A percentile compares a stretch with the other conserved stretches of the same genome.
Conservation (phyloP, 805 yeast species). For the Yarrowia deformans region DNA sequence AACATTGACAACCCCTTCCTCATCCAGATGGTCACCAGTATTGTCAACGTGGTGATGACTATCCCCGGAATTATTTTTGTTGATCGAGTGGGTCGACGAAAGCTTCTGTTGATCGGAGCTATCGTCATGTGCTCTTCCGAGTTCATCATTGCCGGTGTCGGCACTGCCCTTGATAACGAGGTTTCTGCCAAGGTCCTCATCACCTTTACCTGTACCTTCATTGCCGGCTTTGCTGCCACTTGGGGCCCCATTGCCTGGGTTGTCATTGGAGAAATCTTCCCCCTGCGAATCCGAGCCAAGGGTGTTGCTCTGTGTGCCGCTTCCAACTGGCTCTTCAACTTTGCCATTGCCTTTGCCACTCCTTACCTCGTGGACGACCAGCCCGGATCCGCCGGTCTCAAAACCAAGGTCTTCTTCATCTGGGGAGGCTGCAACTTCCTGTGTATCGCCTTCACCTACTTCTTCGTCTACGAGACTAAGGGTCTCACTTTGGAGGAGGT, state of each 20-base stretch:
- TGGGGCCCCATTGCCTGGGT: conserved; percentile 68
- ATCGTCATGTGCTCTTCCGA: conserved; percentile 71
- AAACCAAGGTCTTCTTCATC: conserved; percentile 46
- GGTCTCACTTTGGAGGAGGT: conserved; percentile 74
- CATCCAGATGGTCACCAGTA: conserved; percentile 71
- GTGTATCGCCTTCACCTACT: conserved; percentile 50
- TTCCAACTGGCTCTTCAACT: conserved; percentile 56
- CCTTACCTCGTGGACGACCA: conserved; percentile 47
- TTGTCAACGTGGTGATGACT: conserved; percentile 62
- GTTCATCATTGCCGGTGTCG: conserved; percentile 69
- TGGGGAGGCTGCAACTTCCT: conserved; percentile 43
- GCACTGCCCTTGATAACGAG: conserved; percentile 47
- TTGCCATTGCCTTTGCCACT: conserved; percentile 47
- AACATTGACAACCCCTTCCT: conserved; percentile 72
- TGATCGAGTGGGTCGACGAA: conserved; percentile 80
- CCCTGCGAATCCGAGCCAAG: conserved; percentile 71
- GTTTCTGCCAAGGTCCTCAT: conserved; percentile 60
- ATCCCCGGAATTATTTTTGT: conserved; percentile 82
- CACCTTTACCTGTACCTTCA: conserved; percentile 63
- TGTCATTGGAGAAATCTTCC: conserved; percentile 70
- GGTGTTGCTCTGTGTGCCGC: conserved; percentile 67
- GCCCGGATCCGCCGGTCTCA: conserved; percentile 63
- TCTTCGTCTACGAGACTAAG: conserved; percentile 69
- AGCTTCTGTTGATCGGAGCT: conserved; percentile 70
- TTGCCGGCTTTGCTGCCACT: conserved; percentile 61